Evolutionary conservation across 352 stramenopile genomes (phyloP), one percentile per base, ranked within the genome.

Genomic region (Globisporangium carolinianum): DNA sequence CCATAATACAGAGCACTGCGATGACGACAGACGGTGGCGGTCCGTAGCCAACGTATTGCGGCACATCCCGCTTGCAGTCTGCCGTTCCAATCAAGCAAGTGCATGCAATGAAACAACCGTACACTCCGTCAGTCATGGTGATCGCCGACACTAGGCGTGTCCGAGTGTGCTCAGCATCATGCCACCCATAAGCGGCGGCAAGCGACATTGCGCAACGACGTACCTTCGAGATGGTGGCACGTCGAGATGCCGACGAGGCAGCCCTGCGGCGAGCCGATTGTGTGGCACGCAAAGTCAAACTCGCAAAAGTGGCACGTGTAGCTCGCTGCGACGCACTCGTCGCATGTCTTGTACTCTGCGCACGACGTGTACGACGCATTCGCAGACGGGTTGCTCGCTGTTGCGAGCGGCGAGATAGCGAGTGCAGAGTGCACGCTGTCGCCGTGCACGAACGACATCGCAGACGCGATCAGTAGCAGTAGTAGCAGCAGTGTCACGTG

Each of bases 221-320:
- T 50, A 90, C 80, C 81, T 67, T 89, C 72, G 6, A 95, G 75
- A 49, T 93, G 80, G 55, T 94, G 85, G 57, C 85, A 94, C n/a
- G 72, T 71, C 1, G 76, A 84, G 55, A 94, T 83, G 49, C 85
- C 85, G 7, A 68, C 78, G 14, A 83, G 46, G 47, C 85, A 94
- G 37, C 85, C 85, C 39, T 71, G 64, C 0, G 69, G 69, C 9
- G 82, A 92, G 10, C 77, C 79, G 37, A 94, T 90, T 10, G 73
- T 67, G 50, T 95, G 85, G 64, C 85, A 95, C 60, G 93, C 70
- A 55, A 89, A 92, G 72, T 95, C 85, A 37, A 62, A 80, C 61
- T 87, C 68, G 64, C 85, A 95, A 49, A 93, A 95, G 56, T 95
- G 85, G 58, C 85, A 95, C 10, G 75, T 54, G 62, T 78, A 73